Evolutionary conservation across 208 protist genomes (phyloP).

Genomic region (Naegleria fowleri): DNA sequence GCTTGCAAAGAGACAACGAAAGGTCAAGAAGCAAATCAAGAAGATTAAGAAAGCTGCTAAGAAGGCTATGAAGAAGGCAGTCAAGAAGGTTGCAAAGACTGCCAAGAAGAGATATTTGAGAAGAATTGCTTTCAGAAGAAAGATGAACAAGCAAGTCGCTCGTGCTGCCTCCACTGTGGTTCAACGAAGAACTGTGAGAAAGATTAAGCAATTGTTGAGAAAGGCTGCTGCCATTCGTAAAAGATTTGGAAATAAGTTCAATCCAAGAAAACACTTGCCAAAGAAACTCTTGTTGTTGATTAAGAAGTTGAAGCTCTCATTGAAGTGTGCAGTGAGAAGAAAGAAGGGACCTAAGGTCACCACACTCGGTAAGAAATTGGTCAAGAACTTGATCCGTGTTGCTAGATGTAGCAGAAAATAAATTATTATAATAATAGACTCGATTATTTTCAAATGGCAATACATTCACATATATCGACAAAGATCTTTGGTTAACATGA

Average conservation of each 20-base stretch:
- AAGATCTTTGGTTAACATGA: too few relatives aligned
- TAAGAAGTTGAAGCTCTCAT: neutral
- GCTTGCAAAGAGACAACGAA: neutral
- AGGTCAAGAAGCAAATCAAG: neutral
- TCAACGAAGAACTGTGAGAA: neutral
- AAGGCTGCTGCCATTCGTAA: neutral
- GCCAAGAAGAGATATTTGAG: neutral
- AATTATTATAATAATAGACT: too few relatives aligned
- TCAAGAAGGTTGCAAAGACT: neutral
- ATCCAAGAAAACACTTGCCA: neutral
- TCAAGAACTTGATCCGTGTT: neutral
- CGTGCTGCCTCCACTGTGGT: neutral
- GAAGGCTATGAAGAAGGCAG: neutral
- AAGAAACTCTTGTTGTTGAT: neutral
- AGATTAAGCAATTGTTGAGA: neutral
- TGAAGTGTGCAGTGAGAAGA: neutral
- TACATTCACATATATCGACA: too few relatives aligned
- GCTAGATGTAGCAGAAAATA: neutral
- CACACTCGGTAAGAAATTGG: neutral
- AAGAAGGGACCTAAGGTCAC: neutral
- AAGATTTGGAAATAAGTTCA: neutral
- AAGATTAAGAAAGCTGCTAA: neutral
- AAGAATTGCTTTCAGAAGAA: neutral
- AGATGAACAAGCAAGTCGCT: neutral
- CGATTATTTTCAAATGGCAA: too few relatives aligned